Conservation (phyloP, 352 stramenopile genomes). For the Pythium diclinum region DNA sequence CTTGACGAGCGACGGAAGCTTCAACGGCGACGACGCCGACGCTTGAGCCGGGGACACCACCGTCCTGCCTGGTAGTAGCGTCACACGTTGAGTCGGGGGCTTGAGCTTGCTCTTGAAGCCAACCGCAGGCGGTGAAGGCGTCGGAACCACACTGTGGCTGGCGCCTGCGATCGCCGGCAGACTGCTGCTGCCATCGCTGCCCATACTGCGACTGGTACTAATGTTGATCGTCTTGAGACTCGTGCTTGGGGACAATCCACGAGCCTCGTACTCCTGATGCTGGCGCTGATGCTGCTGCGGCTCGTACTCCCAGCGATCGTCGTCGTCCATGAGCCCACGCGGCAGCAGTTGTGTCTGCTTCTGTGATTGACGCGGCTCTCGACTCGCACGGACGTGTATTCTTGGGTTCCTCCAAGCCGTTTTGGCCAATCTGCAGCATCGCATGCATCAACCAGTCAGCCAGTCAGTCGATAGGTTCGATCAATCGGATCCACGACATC, state of each 20-base stretch:
- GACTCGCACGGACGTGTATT: background rate
- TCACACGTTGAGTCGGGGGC: conserved; percentile 19
- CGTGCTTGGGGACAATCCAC: background rate
- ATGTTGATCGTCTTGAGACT: background rate
- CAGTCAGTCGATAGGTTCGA: background rate
- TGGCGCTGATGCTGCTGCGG: background rate
- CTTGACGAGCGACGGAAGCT: conserved; percentile 24
- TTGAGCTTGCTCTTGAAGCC: conserved; percentile 25
- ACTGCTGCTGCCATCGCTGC: background rate
- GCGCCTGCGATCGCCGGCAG: conserved; percentile 7
- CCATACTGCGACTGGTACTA: background rate
- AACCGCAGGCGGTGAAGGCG: conserved; percentile 4
- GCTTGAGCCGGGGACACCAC: background rate
- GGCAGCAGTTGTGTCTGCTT: background rate
- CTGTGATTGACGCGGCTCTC: background rate
- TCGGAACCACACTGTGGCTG: conserved; percentile 3
- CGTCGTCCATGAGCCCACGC: background rate
- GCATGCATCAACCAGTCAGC: background rate
- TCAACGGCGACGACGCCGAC: conserved; percentile 13
- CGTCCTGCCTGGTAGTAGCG: background rate
- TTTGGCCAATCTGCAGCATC: background rate
- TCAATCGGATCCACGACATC: too few relatives aligned
- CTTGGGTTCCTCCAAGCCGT: background rate
- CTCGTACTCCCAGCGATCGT: background rate
- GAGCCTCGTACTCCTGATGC: background rate